Percentiles rank a stretch among this genome's conserved stretches.
These are phyloP conservation scores for Geotrichum histeridarum DNA, from an alignment of 1,139 yeast genomes.

Conservation along the genomic window DNA sequence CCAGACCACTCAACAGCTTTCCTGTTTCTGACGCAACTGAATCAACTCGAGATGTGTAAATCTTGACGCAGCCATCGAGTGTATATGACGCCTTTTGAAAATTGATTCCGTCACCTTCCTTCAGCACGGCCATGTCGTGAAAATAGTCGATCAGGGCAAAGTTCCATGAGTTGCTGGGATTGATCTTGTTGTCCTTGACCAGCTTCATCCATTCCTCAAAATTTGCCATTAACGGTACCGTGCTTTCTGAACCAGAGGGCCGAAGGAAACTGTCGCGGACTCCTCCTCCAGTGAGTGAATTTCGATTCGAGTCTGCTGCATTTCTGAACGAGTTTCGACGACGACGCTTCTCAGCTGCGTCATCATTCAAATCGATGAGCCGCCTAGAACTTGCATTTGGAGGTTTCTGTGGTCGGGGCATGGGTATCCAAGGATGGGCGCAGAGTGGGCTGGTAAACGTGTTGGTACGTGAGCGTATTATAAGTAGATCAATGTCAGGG, in stretches of 20 bases:
- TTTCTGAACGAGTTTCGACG: constrained; percentile 23
- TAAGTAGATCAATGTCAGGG: too few species aligned
- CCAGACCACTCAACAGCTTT: constrained; percentile 69
- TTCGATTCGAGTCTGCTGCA: constrained; percentile 9
- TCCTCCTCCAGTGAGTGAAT: constrained; percentile 1
- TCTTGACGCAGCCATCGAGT: constrained; percentile 79
- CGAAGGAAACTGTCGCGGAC: constrained; percentile 6
- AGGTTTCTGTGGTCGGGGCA: constrained; percentile 5
- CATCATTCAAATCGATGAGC: constrained; percentile 28
- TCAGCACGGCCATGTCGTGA: constrained; percentile 58
- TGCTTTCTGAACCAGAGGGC: constrained; percentile 18
- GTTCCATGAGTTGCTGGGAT: constrained; percentile 63
- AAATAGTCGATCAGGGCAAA: constrained; percentile 85
- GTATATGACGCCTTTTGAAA: constrained; percentile 78
- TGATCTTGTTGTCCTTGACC: constrained; percentile 71
- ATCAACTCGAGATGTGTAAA: constrained; percentile 81
- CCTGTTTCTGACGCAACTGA: constrained; percentile 91
- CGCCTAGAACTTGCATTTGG: neutral
- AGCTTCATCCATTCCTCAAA: constrained; percentile 88
- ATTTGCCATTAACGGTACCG: constrained; percentile 50
- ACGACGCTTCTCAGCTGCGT: constrained; percentile 31
- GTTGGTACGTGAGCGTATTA: too few species aligned
- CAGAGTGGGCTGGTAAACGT: too few species aligned
- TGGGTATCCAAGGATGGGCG: neutral
- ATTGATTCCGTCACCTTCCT: constrained; percentile 59